Conservation (phyloP, 371 early-diverging fungal genomes). For the Mortierella polycephala region DNA sequence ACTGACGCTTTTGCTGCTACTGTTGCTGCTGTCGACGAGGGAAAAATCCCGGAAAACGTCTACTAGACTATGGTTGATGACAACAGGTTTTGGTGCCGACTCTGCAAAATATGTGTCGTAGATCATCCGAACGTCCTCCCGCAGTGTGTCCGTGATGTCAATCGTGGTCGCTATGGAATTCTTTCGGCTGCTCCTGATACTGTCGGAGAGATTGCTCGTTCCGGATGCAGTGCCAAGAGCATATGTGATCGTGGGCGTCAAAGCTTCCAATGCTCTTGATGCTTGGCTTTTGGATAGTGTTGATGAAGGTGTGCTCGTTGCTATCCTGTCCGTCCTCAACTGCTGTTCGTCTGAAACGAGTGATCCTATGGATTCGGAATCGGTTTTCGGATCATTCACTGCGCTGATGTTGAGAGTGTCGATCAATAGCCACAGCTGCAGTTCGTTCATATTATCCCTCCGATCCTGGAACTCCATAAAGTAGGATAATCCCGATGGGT, state of each 20-base stretch:
- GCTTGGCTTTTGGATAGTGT: slow-evolving; percentile 16
- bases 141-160: slow-evolving; percentile 55
- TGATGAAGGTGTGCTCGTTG: slow-evolving; percentile 21
- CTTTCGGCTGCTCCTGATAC: slow-evolving; percentile 24
- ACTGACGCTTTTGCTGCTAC: slow-evolving; percentile 2
- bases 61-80: slow-evolving; percentile 47
- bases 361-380: slow-evolving; percentile 6
- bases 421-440: slow-evolving; percentile 83
- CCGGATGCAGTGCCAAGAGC: background rate
- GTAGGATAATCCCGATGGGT: slow-evolving; percentile 75
- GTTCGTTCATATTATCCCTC: slow-evolving; percentile 67
- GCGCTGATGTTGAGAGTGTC: slow-evolving; percentile 69
- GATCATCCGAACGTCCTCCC: slow-evolving; percentile 71
- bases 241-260: slow-evolving; percentile 30
- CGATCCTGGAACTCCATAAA: slow-evolving; percentile 89
- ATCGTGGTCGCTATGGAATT: slow-evolving; percentile 18
- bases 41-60: slow-evolving; percentile 34
- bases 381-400: slow-evolving; percentile 5
- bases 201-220: slow-evolving; percentile 1
- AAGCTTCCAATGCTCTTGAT: slow-evolving; percentile 9
- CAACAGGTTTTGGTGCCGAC: slow-evolving; percentile 60
- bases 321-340: background rate
- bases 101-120: slow-evolving; percentile 78
- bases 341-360: slow-evolving; percentile 5
- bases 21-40: slow-evolving; percentile 13